Base-by-base conservation (phyloP, 495 filamentous ascomycete species). In the Parathielavia appendiculata region DNA sequence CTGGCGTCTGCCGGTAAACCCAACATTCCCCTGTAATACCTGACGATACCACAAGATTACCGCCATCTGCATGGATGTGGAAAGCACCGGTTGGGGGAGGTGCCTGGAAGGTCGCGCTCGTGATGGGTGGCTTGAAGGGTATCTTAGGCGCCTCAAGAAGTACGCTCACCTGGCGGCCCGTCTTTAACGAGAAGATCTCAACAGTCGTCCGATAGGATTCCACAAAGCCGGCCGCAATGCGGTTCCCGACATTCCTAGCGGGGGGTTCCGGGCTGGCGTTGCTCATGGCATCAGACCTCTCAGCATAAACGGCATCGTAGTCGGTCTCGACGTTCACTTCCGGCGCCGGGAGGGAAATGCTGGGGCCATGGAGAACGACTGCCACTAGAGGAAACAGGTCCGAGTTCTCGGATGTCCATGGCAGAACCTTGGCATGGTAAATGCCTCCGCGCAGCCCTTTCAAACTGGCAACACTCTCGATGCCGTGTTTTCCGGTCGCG, bases 11-110 rank as follows among this genome's bases (percentile, higher is more conserved):
- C 22, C 73, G 74, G 56, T 88, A 96, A 11, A 95, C 77, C 78
- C 86, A 95, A 9, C 91, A 85, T 69, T 96, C 91, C 11, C 91
- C 91, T 50, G 89, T 95, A 16, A 77, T 76, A 12, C 91, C 89
- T 52, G 91, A 95, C 22, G 86, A 81, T 19, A 96, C 73, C 13
- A 88, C 75, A 34, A 95, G 54, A 65, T 81, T 87, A 16, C 81
- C 86, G 12, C 80, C 82, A 53, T 85, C 82, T 2, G 83, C 81
- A 63, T 84, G 81, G 26, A 96, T 73, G 40, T 80, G 83, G 60
- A 95, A 77, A 34, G 87, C 84, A 16, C 88, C 90, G 20, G 81
- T 75, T 4, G 88, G 86, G 6, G 80, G 71, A 13, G 90, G 87
- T 5, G 81, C 72, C 52, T 75, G 69, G 60, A 85, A 83, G 36